A percentile compares a stretch with the other conserved stretches of the same genome.
Evolutionary conservation across 306 rosid genomes (phyloP).

Genomic region (Cicer cuneatum): DNA sequence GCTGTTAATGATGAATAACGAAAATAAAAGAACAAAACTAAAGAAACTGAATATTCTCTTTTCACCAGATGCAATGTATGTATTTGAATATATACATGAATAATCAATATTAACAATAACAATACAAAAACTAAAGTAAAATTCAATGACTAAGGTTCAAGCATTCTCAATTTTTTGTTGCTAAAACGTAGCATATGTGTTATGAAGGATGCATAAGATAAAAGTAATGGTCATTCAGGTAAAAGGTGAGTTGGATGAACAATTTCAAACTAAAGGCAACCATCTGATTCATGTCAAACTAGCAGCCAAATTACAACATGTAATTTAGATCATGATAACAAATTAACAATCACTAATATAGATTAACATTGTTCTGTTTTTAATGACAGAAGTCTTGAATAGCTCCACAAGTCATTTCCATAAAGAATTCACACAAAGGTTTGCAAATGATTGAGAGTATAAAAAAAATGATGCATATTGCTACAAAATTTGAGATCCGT

Average conservation of each 20-base stretch:
- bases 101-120: not conserved
- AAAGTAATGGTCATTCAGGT: constrained; percentile 6
- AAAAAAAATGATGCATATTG: constrained; percentile 12
- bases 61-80: not conserved
- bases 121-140: constrained; percentile 13
- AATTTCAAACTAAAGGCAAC: constrained; percentile 21
- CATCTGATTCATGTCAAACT: constrained; percentile 16
- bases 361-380: constrained; percentile 22
- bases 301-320: constrained; percentile 1
- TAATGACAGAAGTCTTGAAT: not conserved
- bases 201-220: constrained; percentile 12
- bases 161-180: not conserved
- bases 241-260: constrained; percentile 30
- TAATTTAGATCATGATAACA: constrained; percentile 5
- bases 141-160: constrained; percentile 4
- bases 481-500: constrained; percentile 3
- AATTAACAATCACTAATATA: not conserved
- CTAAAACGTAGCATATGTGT: constrained; percentile 4
- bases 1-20: constrained; percentile 18
- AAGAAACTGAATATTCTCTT: not conserved
- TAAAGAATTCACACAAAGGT: constrained; percentile 24
- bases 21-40: constrained; percentile 27
- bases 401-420: constrained; percentile 4
- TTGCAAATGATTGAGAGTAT: constrained; percentile 2
- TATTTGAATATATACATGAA: not conserved